phyloP scores from a whole-genome alignment of 1,139 yeast species.

The Candida sp. region DNA sequence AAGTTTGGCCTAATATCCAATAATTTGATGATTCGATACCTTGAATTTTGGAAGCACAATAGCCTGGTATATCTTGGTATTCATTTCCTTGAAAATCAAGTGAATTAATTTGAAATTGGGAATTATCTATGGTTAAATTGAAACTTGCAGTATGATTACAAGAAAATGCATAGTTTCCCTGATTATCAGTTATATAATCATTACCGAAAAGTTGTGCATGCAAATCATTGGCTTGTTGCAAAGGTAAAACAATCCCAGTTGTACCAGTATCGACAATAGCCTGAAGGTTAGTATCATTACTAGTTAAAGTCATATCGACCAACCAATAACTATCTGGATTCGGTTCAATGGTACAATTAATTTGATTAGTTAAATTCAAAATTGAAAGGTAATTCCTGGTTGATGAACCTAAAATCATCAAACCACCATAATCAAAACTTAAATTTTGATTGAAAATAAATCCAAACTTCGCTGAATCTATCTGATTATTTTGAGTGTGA shows the following conservation, averaged over 20 bases:
- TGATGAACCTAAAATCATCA: slow-evolving; percentile 22
- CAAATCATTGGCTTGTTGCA: slow-evolving; percentile 50
- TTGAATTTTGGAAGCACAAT: slow-evolving; percentile 67
- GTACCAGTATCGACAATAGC: slow-evolving; percentile 69
- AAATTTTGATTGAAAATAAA: slow-evolving; percentile 4
- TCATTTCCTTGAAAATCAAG: slow-evolving; percentile 46
- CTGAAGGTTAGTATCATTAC: slow-evolving; percentile 21
- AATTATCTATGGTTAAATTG: slow-evolving; percentile 35
- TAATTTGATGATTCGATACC: slow-evolving; percentile 36
- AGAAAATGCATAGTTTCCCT: slow-evolving; percentile 55
- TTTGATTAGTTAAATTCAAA: slow-evolving; percentile 8
- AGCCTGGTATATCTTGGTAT: slow-evolving; percentile 40
- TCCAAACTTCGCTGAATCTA: neutral
- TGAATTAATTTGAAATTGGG: slow-evolving; percentile 44
- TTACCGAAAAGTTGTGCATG: slow-evolving; percentile 46
- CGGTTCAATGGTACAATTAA: slow-evolving; percentile 38
- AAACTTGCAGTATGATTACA: slow-evolving; percentile 41
- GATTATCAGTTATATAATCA: slow-evolving; percentile 49
- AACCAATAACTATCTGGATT: slow-evolving; percentile 52
- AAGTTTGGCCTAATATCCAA: slow-evolving; percentile 62
- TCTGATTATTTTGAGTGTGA: neutral
- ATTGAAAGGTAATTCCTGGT: slow-evolving; percentile 15
- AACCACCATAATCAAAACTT: slow-evolving; percentile 19
- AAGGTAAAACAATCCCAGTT: slow-evolving; percentile 56
- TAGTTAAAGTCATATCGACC: slow-evolving; percentile 36